Percentiles rank a stretch among this genome's conserved stretches.
phyloP scores from a whole-genome alignment of 2,329 filamentous ascomycete genomes.

The Rutstroemia sp. region DNA sequence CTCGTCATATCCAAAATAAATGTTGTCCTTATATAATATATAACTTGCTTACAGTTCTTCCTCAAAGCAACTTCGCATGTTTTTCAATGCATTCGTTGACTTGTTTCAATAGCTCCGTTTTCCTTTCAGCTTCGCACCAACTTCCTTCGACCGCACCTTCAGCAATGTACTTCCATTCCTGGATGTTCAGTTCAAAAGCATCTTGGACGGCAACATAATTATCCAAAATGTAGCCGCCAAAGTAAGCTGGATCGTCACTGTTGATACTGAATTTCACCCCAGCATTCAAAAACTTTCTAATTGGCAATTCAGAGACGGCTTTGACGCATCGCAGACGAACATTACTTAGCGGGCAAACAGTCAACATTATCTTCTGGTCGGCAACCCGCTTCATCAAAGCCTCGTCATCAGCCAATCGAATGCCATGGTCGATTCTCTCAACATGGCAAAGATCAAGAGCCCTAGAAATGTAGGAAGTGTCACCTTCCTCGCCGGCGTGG shows the following conservation, averaged over 20 bases:
- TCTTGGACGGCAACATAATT: constrained; percentile 73
- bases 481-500: constrained; percentile 71
- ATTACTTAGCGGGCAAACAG: constrained; percentile 69
- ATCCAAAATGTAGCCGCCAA: constrained; percentile 67
- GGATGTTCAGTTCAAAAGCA: constrained; percentile 52
- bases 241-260: constrained; percentile 46
- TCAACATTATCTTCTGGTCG: constrained; percentile 51
- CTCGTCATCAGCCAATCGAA: constrained; percentile 54
- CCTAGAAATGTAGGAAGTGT: constrained; percentile 54
- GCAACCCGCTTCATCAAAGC: constrained; percentile 52
- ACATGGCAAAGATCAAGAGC: constrained; percentile 56
- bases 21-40: no score
- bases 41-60: not conserved
- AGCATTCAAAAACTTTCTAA: constrained; percentile 35
- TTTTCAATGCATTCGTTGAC: constrained; percentile 32
- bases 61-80: constrained; percentile 9
- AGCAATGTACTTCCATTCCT: constrained; percentile 62
- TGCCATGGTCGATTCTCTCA: constrained; percentile 68
- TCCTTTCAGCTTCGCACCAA: constrained; percentile 60
- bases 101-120: constrained; percentile 47
- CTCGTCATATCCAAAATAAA: no score
- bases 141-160: constrained; percentile 57
- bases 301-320: constrained; percentile 37
- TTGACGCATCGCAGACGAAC: constrained; percentile 45
- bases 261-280: constrained; percentile 41